Evolutionary conservation across 2,329 filamentous ascomycete species (phyloP).

Genomic region (Aspergillus pseudoviridinutans): DNA sequence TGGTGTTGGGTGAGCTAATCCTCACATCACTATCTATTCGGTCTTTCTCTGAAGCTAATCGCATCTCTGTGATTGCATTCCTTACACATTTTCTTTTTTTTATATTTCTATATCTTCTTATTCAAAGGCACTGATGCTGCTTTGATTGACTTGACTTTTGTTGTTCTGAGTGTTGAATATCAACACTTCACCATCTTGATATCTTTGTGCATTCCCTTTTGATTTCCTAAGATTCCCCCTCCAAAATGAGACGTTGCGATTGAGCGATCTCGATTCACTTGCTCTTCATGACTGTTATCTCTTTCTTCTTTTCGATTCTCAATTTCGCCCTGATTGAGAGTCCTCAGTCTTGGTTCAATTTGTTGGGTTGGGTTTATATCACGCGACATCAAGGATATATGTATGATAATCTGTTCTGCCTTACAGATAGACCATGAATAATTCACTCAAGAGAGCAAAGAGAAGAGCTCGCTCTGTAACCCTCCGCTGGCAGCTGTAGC

Average conservation of each 20-base stretch:
- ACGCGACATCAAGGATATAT: conserved; percentile 10
- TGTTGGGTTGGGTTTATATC: conserved; percentile 2
- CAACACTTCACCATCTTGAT: not conserved
- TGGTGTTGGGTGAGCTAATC: not conserved
- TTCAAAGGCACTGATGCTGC: conserved; percentile 5
- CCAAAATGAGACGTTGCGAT: not conserved
- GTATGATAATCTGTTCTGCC: conserved; percentile 8
- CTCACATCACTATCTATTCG: not conserved
- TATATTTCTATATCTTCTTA: conserved; percentile 9
- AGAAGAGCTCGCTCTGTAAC: not conserved
- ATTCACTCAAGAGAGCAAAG: not conserved
- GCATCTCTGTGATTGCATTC: conserved; percentile 1
- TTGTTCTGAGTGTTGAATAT: conserved; percentile 1
- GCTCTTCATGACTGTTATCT: not conserved
- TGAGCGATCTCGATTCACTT: not conserved
- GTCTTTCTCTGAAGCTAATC: not conserved
- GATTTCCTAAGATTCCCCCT: not conserved
- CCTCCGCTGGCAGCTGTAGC: not conserved
- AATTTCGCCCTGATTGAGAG: not conserved
- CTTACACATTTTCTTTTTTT: conserved; percentile 15
- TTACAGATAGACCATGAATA: conserved; percentile 7
- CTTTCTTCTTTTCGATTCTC: not conserved
- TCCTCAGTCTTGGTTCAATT: not conserved
- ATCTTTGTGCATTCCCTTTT: not conserved
- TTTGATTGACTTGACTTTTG: conserved; percentile 4